Base-by-base conservation (phyloP, 371 early-diverging fungal genomes). In the Syncephalastrum racemosum region DNA sequence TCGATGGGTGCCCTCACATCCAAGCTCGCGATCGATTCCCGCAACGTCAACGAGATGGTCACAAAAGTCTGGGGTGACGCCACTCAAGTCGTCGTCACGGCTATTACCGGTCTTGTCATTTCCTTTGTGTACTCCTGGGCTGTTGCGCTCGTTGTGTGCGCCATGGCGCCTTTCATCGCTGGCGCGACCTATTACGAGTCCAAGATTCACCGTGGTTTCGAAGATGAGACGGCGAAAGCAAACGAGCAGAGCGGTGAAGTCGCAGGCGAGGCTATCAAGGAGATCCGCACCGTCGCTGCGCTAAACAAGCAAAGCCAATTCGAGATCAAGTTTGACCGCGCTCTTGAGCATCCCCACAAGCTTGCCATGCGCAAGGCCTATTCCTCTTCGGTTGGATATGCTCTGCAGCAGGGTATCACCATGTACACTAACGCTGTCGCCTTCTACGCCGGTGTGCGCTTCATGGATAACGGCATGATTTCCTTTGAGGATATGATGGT, bases 241-340 rank as follows among this genome's bases (percentile, higher is more conserved):
- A 89, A 90, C 57, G 83, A 86, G 62, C 73, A 81, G 23, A 81
- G 88, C 42, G 86, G 87, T 57, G 87, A 87, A 68, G 80, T 85
- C 46, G 91, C 93, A 46, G 80, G 83, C 62, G 97, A 97, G 67
- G 91, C 92, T 24, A 87, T 97, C 50, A 75, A 85, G 55, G 86
- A 89, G 71, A 89, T 97, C 53, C 86, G 96, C 41, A 96, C 97
- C 3, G 94, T 97, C 18, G 83, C 86, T 39, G 73, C 89, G 3
- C 75, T 97, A n/a, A 90, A 88, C 24, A 87, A 90, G 59, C 94
- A 97, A 63, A 39, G 49, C 18, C 67, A 75, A 24, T 90, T 94
- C 56, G 82, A 84, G 64, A 50, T 52, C 15, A 63, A 75, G 47
- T 94, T 89, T 56, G 53, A 55, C n/a, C 58, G 68, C 8, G 82